Evolutionary conservation across 108 stramenopile genomes (phyloP), one percentile per base, ranked within the genome.

Genomic region (Pseudonitzschia delicatissima): DNA sequence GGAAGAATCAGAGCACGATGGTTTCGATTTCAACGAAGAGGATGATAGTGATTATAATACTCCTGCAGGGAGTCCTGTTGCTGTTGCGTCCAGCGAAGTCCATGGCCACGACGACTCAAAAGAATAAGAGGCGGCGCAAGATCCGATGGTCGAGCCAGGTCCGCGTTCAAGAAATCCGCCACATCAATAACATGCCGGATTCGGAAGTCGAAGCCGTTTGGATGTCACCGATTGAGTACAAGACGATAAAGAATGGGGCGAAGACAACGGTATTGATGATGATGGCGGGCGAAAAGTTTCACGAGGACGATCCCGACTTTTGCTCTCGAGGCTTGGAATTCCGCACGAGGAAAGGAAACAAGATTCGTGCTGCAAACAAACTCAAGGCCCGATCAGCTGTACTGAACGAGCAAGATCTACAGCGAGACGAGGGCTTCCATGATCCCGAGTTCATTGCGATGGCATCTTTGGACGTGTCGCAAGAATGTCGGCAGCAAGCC

Each of bases 401-500:
- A 0, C 45, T 76, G 62, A 62, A 64, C 44, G 74, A 76, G 45
- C 74, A 76, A 45, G 68, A 69, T 51, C 11, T 67, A 21, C 74
- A 76, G 23, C 66, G 61, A 12, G 68, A 76, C 18, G 63, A 69
- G 32, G 62, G 68, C 1, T 45, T 68, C 34, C 21, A 57, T n/a
- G 74, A 76, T 40, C 74, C 67, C 1, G 48, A 59, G 5, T 69
- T 67, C 33, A 57, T 76, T 49, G 74, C 74, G 37, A 66, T 66
- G 57, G 65, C 35, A 15, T 73, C 44, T 9, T 66, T 73, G 57
- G 72, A 73, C 4, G 57, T 48, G 32, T 61, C 72, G 0, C 20
- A 23, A n/a, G 11, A 34, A 13, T 40, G 57, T 12, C 37, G 65
- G 35, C 47, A 65, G 11, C 26, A 7, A n/a, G 72, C 72, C n/a